Evolutionary conservation across 1,284 basidiomycete species (phyloP).

Genomic region (Leccinum pachyderme): DNA sequence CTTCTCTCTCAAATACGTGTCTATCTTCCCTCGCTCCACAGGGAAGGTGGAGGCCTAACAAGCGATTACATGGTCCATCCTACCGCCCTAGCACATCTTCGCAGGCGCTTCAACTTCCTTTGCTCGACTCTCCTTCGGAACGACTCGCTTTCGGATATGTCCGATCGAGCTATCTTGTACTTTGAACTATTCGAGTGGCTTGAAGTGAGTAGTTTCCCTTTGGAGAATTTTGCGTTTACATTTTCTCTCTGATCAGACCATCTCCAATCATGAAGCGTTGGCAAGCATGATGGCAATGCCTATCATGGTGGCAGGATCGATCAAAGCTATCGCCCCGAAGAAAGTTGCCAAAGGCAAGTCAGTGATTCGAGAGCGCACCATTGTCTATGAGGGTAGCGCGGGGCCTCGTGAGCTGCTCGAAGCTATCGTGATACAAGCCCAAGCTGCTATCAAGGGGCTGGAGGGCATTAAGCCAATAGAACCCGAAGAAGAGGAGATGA

Average conservation of each 20-base stretch:
- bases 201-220: slow-evolving; percentile 52
- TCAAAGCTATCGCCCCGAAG: slow-evolving; percentile 58
- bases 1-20: slow-evolving; percentile 69
- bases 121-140: slow-evolving; percentile 82
- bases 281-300: slow-evolving; percentile 96
- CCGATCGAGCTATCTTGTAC: slow-evolving; percentile 81
- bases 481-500: slow-evolving; percentile 58
- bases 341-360: slow-evolving; percentile 44
- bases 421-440: slow-evolving; percentile 84
- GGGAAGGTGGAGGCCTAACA: slow-evolving; percentile 67
- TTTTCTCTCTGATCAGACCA: slow-evolving; percentile 50
- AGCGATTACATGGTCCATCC: slow-evolving; percentile 89
- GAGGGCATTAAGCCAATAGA: slow-evolving; percentile 60
- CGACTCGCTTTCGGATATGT: slow-evolving; percentile 91
- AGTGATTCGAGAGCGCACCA: slow-evolving; percentile 68
- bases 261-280: slow-evolving; percentile 86
- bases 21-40: slow-evolving; percentile 77
- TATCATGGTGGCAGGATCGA: slow-evolving; percentile 79
- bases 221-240: slow-evolving; percentile 4
- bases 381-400: slow-evolving; percentile 85
- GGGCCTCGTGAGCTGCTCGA: slow-evolving; percentile 88
- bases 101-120: slow-evolving; percentile 84
- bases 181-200: slow-evolving; percentile 89
- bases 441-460: slow-evolving; percentile 81
- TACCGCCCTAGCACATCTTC: slow-evolving; percentile 83